Conservation (phyloP, 1,284 basidiomycete genomes). For the Xerocomus amazonicus region DNA sequence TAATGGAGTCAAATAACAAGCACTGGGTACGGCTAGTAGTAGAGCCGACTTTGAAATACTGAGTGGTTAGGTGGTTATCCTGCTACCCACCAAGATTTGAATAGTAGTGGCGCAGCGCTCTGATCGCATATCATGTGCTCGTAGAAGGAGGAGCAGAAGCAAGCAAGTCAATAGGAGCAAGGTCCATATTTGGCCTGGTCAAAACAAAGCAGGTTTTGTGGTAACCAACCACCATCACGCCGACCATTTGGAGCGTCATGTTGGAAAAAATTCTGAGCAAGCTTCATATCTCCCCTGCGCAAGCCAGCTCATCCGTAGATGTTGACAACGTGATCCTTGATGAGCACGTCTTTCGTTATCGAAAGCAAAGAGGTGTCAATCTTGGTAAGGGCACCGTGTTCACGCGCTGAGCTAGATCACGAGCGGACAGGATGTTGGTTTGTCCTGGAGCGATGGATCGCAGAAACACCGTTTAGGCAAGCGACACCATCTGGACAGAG, state of each 20-base stretch:
- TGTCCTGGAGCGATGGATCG: conserved; percentile 74
- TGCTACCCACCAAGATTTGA: background rate
- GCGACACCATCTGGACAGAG: conserved; percentile 60
- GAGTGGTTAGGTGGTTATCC: background rate
- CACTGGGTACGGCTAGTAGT: background rate
- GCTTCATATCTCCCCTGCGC: conserved; percentile 5
- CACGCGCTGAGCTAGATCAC: conserved; percentile 9
- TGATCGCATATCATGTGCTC: conserved; percentile 8
- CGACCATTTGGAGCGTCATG: background rate
- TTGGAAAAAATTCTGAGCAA: conserved; percentile 18
- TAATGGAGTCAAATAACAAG: background rate
- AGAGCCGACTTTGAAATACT: conserved; percentile 10
- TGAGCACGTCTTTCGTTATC: conserved; percentile 52
- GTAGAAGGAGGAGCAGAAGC: background rate
- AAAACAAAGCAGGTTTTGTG: conserved; percentile 8
- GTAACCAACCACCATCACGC: background rate
- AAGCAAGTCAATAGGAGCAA: background rate
- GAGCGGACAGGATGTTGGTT: conserved; percentile 64
- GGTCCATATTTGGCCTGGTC: background rate
- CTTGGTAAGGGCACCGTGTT: conserved; percentile 50
- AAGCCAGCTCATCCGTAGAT: background rate
- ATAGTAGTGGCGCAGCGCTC: background rate
- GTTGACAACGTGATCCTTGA: conserved; percentile 18
- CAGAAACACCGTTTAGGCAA: conserved; percentile 50
- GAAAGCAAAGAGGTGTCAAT: conserved; percentile 81